Evolutionary conservation across 2,329 filamentous ascomycete species (phyloP).

Genomic region (Davidsoniella virescens): DNA sequence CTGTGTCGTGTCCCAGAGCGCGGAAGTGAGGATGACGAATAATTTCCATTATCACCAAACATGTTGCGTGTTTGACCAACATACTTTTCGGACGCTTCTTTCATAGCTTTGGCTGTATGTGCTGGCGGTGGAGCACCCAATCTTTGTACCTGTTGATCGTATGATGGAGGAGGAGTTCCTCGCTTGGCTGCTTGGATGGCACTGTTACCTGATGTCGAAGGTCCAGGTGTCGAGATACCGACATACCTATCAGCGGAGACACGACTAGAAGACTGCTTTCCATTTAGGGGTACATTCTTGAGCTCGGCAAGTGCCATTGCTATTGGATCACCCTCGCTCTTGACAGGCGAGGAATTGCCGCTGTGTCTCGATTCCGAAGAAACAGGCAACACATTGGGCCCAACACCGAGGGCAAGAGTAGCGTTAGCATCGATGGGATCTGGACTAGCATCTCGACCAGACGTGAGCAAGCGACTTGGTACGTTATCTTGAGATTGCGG

Average conservation of each 20-base stretch:
- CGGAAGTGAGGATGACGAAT: constrained; percentile 11
- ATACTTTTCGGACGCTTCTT: constrained; percentile 82
- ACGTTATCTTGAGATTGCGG: not conserved
- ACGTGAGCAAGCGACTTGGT: constrained; percentile 22
- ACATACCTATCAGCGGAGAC: constrained; percentile 93
- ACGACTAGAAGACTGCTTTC: constrained; percentile 63
- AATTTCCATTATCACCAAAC: constrained; percentile 32
- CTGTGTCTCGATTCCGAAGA: constrained; percentile 31
- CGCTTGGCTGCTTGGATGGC: constrained; percentile 41
- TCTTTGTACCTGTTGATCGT: constrained; percentile 60
- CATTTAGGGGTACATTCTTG: constrained; percentile 55
- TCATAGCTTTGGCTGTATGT: constrained; percentile 88
- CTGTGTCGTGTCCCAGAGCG: constrained; percentile 36
- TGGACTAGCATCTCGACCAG: constrained; percentile 43
- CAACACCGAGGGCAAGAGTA: constrained; percentile 83
- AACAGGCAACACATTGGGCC: constrained; percentile 91
- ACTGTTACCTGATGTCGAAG: constrained; percentile 25
- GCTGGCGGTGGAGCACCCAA: constrained; percentile 82
- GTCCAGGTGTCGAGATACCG: constrained; percentile 73
- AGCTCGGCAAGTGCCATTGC: constrained; percentile 83
- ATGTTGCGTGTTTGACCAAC: constrained; percentile 67
- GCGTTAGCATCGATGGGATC: constrained; percentile 84
- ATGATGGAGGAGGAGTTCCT: constrained; percentile 74
- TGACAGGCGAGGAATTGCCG: constrained; percentile 19
- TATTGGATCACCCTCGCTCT: constrained; percentile 61